A percentile compares a stretch with the other conserved stretches of the same genome.
These are phyloP conservation scores for Schwanniomyces pseudopolymorphus DNA, from an alignment of 805 yeast genomes.

Conservation along the genomic window DNA sequence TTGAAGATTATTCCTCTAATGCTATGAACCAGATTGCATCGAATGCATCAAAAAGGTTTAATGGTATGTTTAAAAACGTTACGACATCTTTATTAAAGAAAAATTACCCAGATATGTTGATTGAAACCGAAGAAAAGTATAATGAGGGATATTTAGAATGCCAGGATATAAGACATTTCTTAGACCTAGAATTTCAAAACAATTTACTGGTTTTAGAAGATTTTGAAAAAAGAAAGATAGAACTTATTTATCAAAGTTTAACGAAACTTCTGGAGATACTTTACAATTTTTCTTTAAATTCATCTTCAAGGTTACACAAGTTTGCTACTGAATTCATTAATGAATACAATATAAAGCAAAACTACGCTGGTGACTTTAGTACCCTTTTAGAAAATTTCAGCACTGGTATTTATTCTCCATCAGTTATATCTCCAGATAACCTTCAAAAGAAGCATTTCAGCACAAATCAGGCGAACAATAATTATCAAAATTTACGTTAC, in stretches of 20 bases:
- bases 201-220: slow-evolving; percentile 24
- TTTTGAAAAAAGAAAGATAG: slow-evolving; percentile 36
- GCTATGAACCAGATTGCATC: slow-evolving; percentile 22
- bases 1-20: slow-evolving; percentile 1
- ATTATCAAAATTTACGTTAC: slow-evolving; percentile 36
- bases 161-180: slow-evolving; percentile 26
- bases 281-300: slow-evolving; percentile 23
- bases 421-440: slow-evolving; percentile 28
- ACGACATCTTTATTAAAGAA: slow-evolving; percentile 29
- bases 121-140: slow-evolving; percentile 29
- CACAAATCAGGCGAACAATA: slow-evolving; percentile 27
- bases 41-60: slow-evolving; percentile 26
- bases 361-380: slow-evolving; percentile 24
- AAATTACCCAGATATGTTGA: slow-evolving; percentile 26
- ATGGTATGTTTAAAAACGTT: slow-evolving; percentile 33
- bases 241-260: slow-evolving; percentile 31
- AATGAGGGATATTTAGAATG: slow-evolving; percentile 33
- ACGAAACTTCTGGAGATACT: slow-evolving; percentile 33
- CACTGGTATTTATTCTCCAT: slow-evolving; percentile 42
- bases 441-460: slow-evolving; percentile 18
- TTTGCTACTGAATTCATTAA: slow-evolving; percentile 21
- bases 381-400: slow-evolving; percentile 22
- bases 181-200: slow-evolving; percentile 27
- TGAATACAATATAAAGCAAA: slow-evolving; percentile 16
- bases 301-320: slow-evolving; percentile 23